Evolutionary conservation across 139 green algal species (phyloP), one percentile per base, ranked within the genome.

Genomic region (Chlorella vulgaris): DNA sequence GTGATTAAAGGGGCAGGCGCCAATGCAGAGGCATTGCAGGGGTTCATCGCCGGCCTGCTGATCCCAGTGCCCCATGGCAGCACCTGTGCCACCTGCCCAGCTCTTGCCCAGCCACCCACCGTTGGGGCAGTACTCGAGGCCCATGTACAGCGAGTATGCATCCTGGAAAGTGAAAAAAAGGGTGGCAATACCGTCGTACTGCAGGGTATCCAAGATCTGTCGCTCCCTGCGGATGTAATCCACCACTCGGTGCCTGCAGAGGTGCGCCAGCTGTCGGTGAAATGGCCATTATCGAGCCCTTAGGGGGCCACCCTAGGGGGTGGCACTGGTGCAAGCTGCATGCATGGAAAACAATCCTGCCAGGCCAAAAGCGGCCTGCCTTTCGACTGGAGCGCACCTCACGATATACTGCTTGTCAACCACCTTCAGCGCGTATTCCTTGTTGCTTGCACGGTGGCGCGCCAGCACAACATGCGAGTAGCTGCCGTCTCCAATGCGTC

Each of bases 161-260:
- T 91, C 84, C 65, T 88, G 84, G 78, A 95, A 94, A 7, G 91
- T 95, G 86, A 94, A 95, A n/a, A 80, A 65, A 24, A 95, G 89
- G 39, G 80, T 67, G 24, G 86, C 86, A 10, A 95, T 83, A 50
- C 92, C 91, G 3, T 68, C 33, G 69, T 95, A 63, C 10, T 78
- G n/a, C 39, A 94, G 79, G 26, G 55, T 55, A 74, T 93, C 88
- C 60, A 95, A 47, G 10, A 95, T 62, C 22, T 65, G 66, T 24
- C 92, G 85, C 84, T 95, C 92, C 24, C 77, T 86, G 2, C 63
- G 55, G 28, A 95, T 84, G 62, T 92, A 85, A 15, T 91, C 82
- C 7, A 83, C 83, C 39, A 87, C 82, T 68, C 91, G 93, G 81
- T 95, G 84, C 21, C 78, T 83, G 78, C 51, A 22, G 51, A 36